These are phyloP conservation scores for Meyerozyma elateridarum DNA, from an alignment of 1,139 yeast species.

Conservation along the genomic window DNA sequence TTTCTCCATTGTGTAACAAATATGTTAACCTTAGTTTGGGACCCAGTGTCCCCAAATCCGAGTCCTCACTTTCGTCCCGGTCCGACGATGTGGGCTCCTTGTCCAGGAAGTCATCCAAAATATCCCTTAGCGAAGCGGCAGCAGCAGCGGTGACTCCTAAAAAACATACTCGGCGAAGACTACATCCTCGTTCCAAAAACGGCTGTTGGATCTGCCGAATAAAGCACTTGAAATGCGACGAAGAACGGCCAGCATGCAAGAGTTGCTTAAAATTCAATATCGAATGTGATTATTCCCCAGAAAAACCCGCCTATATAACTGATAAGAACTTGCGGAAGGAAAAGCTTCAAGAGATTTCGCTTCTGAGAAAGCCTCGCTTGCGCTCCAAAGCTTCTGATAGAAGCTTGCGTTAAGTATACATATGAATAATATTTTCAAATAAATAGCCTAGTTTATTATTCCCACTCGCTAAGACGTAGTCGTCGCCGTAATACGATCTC, in stretches of 20 bases:
- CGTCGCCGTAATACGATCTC: slow-evolving; percentile 28
- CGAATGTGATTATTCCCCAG: slow-evolving; percentile 39
- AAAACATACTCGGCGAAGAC: slow-evolving; percentile 39
- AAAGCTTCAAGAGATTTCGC: slow-evolving; percentile 30
- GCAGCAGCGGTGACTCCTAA: slow-evolving; percentile 15
- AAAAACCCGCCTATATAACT: slow-evolving; percentile 38
- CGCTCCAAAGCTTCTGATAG: too few species aligned
- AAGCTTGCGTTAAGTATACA: too few species aligned
- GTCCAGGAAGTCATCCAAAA: slow-evolving; percentile 1
- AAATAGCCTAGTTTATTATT: slow-evolving; percentile 15
- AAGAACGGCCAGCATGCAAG: slow-evolving; percentile 34
- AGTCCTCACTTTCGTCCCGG: slow-evolving; percentile 1
- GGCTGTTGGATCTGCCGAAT: slow-evolving; percentile 52
- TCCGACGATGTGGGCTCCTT: not conserved
- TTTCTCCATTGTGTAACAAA: slow-evolving; percentile 1
- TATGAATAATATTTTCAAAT: slow-evolving; percentile 1
- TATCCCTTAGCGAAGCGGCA: slow-evolving; percentile 1
- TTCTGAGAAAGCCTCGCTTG: slow-evolving; percentile 1
- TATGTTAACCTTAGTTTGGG: not conserved
- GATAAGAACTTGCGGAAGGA: slow-evolving; percentile 33
- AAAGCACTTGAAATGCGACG: slow-evolving; percentile 47
- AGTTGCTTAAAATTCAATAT: slow-evolving; percentile 41
- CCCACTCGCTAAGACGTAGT: slow-evolving; percentile 43
- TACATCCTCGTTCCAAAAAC: slow-evolving; percentile 38
- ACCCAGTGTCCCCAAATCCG: slow-evolving; percentile 1